Base-by-base conservation (phyloP, 805 yeast genomes). In the Candida suzukii region DNA sequence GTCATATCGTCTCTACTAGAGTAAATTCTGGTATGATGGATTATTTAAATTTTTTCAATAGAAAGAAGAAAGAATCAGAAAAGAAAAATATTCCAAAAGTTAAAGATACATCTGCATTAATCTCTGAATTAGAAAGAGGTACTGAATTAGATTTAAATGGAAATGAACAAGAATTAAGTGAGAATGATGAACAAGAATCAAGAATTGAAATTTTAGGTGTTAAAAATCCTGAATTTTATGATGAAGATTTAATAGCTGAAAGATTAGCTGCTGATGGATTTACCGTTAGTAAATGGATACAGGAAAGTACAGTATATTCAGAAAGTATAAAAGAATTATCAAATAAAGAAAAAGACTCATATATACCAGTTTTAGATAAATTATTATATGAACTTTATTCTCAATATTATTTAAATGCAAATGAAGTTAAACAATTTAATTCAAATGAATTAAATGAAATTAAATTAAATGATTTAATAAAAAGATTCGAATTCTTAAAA, bases 401-500 rank as follows among this genome's bases (percentile, higher is more conserved):
- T 27, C 17, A 30, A 9, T 10, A 20, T n/a, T 28, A 27, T n/a
- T n/a, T n/a, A n/a, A n/a, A n/a, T 14, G n/a, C 3, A 6, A 13
- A 3, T 11, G 29, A 22, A 35, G 28, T 12, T 12, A 35, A 20
- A 17, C 8, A 6, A 14, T 39, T 26, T 30, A 39, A 5, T 46
- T 53, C 37, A 35, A 32, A 21, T 27, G 25, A 36, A 14, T 20
- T 35, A 16, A 27, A 22, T 28, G 40, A 30, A 20, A 28, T 24
- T 19, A 41, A 40, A 6, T 56, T 73, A 39, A 52, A 54, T 35
- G 75, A 79, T 46, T 62, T 81, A 33, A 44, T 53, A n/a, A 54
- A 60, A 43, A 64, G 86, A 52, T 79, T 82, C 52, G 48, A 57
- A 18, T 58, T 73, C 18, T 48, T 70, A 37, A 81, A 80, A 57